A percentile compares a stretch with the other conserved stretches of the same genome.
phyloP scores from a whole-genome alignment of 345 rosid species.

The Boechera retrofracta region DNA sequence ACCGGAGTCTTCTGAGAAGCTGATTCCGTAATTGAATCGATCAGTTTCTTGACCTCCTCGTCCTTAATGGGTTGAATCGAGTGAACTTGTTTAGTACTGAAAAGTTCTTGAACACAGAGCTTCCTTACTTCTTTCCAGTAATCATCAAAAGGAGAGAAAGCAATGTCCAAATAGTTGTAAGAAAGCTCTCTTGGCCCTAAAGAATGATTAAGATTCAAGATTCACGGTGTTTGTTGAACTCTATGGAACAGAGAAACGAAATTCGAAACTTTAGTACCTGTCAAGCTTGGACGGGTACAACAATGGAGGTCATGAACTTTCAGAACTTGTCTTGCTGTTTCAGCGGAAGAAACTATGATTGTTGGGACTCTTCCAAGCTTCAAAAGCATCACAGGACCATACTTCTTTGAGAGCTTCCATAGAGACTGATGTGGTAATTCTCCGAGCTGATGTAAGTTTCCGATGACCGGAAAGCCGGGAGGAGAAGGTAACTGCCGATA shows the following conservation, averaged over 20 bases:
- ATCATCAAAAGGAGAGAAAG: slow-evolving; percentile 48
- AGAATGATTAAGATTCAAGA: neutral
- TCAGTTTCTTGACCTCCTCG: slow-evolving; percentile 50
- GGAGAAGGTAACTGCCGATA: neutral
- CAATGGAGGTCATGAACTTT: slow-evolving; percentile 15
- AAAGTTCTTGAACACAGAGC: slow-evolving; percentile 48
- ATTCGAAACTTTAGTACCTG: neutral
- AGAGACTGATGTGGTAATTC: slow-evolving; percentile 43
- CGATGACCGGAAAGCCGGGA: slow-evolving; percentile 39
- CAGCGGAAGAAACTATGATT: slow-evolving; percentile 28
- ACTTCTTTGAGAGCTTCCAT: slow-evolving; percentile 35
- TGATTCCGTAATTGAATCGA: slow-evolving; percentile 34
- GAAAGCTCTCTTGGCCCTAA: slow-evolving; percentile 48
- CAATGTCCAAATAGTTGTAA: slow-evolving; percentile 52
- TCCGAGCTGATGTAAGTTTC: slow-evolving; percentile 46
- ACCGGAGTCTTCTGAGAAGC: slow-evolving; percentile 12
- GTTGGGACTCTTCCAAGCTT: slow-evolving; percentile 40
- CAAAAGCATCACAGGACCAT: slow-evolving; percentile 44
- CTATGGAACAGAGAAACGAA: neutral
- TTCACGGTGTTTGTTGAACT: neutral
- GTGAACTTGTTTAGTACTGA: slow-evolving; percentile 45
- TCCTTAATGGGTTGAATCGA: slow-evolving; percentile 48
- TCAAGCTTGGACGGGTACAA: slow-evolving; percentile 21
- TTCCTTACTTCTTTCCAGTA: slow-evolving; percentile 58
- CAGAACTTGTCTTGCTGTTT: slow-evolving; percentile 33